Evolutionary conservation across 306 rosid species (phyloP).

Genomic region (Myrica gale): DNA sequence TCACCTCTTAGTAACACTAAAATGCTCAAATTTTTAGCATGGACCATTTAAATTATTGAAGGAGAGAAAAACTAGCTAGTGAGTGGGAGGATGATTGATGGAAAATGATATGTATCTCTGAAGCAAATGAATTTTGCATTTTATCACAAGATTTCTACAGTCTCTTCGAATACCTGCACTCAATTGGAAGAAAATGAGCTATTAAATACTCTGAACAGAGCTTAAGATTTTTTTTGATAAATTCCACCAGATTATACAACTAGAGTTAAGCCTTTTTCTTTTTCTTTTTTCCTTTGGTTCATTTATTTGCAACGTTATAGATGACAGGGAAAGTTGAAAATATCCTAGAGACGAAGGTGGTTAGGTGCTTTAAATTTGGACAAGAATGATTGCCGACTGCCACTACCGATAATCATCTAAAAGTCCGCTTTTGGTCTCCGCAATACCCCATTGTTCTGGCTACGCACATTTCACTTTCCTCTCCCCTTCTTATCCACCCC

Average conservation of each 20-base stretch:
- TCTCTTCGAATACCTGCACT: not conserved
- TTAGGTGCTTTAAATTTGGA: constrained; percentile 57
- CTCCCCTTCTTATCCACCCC: constrained; percentile 30
- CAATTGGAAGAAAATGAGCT: not conserved
- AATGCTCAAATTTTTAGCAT: too few relatives aligned
- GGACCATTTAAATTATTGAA: too few relatives aligned
- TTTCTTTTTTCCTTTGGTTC: not conserved
- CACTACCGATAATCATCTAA: constrained; percentile 48
- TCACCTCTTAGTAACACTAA: too few relatives aligned
- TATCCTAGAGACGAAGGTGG: constrained; percentile 36
- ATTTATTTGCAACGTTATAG: constrained; percentile 25
- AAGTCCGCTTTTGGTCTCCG: constrained; percentile 47
- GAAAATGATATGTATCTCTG: too few relatives aligned
- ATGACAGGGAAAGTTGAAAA: constrained; percentile 10
- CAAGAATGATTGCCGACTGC: constrained; percentile 54
- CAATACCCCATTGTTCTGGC: constrained; percentile 36
- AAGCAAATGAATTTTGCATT: too few relatives aligned
- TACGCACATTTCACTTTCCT: constrained; percentile 27
- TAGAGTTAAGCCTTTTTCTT: too few relatives aligned
- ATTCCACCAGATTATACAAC: not conserved
- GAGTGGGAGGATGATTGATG: too few relatives aligned
- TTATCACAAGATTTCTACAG: not conserved
- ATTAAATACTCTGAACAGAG: not conserved
- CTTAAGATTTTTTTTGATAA: not conserved
- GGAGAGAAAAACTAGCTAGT: too few relatives aligned